These are phyloP conservation scores for Eimeria maxima DNA, from an alignment of 169 alveolate species.

Conservation along the genomic window DNA sequence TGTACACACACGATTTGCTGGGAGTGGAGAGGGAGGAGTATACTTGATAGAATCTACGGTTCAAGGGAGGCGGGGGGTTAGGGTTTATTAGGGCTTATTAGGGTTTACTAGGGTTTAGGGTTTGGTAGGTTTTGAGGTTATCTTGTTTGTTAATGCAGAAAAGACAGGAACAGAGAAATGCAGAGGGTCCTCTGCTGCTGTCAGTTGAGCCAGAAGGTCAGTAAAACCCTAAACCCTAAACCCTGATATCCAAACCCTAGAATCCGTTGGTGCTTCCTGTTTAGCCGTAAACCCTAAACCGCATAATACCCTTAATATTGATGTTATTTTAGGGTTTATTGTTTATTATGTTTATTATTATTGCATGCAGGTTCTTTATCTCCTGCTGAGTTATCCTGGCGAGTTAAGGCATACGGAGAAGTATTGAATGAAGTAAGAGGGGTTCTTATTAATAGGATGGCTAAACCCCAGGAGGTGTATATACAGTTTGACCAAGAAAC, in stretches of 20 bases:
- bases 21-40: no score
- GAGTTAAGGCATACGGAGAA: conserved; percentile 46
- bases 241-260: no score
- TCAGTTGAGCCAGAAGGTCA: background rate
- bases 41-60: background rate
- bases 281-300: background rate
- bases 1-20: background rate
- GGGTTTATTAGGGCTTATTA: background rate
- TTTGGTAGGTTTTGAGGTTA: background rate
- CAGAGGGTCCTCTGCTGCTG: background rate
- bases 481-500: conserved; percentile 95
- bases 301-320: no score
- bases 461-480: conserved; percentile 97
- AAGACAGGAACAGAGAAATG: background rate
- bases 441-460: conserved; percentile 96
- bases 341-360: background rate
- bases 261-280: no score
- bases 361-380: background rate
- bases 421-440: conserved; percentile 89
- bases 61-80: background rate
- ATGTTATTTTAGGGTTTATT: background rate
- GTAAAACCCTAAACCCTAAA: background rate
- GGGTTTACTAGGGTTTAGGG: background rate
- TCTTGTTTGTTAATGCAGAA: background rate
- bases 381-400: conserved; percentile 74